Percentiles rank a stretch among this genome's conserved stretches.
phyloP scores from a whole-genome alignment of 306 rosid species.

The Citrullus amarus region DNA sequence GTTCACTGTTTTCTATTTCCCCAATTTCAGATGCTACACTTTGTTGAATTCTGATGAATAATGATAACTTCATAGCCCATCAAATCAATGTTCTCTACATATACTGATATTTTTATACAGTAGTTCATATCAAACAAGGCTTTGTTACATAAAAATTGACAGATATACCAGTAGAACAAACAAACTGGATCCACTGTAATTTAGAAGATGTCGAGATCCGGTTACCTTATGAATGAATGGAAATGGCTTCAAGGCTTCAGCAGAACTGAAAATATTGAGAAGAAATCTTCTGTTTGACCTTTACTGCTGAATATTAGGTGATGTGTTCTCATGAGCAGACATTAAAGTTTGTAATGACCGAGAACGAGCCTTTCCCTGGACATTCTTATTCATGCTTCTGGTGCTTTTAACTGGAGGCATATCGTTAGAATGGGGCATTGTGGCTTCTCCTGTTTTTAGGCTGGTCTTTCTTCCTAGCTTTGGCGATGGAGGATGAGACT shows the following conservation, averaged over 20 bases:
- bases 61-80: neutral
- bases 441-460: constrained; percentile 22
- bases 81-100: neutral
- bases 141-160: neutral
- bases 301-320: constrained; percentile 68
- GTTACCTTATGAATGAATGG: neutral
- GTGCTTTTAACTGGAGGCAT: constrained; percentile 29
- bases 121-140: neutral
- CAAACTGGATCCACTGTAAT: constrained; percentile 1
- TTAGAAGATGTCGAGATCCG: constrained; percentile 2
- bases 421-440: constrained; percentile 23
- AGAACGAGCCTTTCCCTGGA: constrained; percentile 36
- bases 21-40: neutral
- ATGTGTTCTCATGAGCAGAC: constrained; percentile 48
- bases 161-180: constrained; percentile 5
- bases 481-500: constrained; percentile 27
- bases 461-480: constrained; percentile 30
- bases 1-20: neutral
- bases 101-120: constrained; percentile 4
- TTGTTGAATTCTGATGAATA: neutral
- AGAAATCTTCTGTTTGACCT: neutral
- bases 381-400: constrained; percentile 33
- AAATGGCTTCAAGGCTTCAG: neutral
- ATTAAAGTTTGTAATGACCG: constrained; percentile 28
- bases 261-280: neutral